Evolutionary conservation across 2,329 filamentous ascomycete species (phyloP), one percentile per base, ranked within the genome.

Genomic region (Aspergillus fructus): DNA sequence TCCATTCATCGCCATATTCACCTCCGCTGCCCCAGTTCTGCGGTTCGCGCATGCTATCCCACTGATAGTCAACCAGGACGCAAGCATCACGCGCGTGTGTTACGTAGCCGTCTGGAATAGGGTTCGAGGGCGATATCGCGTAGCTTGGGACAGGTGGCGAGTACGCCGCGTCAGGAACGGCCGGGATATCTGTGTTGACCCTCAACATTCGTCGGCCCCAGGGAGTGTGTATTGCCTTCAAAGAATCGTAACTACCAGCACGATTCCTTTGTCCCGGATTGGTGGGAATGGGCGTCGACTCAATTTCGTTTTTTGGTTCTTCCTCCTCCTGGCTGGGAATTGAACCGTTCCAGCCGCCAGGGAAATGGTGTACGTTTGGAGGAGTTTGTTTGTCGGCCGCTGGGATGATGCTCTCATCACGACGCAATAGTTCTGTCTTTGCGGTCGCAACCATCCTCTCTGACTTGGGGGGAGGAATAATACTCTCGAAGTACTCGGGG

Each of bases 1-100:
- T 89, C 94, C 94, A 99, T 74, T 97, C 94, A 74, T 99, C 94
- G 1, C 91, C 92, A 66, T 91, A 90, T 43, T 88, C 83, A 40
- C 93, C 94, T 9, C 93, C 93, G 66, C 91, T 87, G 6, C 93
- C 93, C 89, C 94, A 97, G 61, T 87, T 81, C 43, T 91, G 82
- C 0, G 90, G 86, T 3, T 83, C 78, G 13, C 89, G 84, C 82
- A 93, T 93, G 59, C 93, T 97, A 69, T 99, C 93, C 93, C 94
- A 99, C 66, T 93, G 89, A 68, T 91, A 96, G 74, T 99, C 94
- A n/a, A 97, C 83, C 50, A 89, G 83, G 5, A 90, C 81, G 68
- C 92, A 97, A 12, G 89, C 86, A 70, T 97, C 91, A 60, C 92
- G 85, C 8, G 93, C 93, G 75, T 99, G 94, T 0, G 91, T 85